Base-by-base conservation (phyloP, 805 yeast genomes). In the Priceomyces medius region DNA sequence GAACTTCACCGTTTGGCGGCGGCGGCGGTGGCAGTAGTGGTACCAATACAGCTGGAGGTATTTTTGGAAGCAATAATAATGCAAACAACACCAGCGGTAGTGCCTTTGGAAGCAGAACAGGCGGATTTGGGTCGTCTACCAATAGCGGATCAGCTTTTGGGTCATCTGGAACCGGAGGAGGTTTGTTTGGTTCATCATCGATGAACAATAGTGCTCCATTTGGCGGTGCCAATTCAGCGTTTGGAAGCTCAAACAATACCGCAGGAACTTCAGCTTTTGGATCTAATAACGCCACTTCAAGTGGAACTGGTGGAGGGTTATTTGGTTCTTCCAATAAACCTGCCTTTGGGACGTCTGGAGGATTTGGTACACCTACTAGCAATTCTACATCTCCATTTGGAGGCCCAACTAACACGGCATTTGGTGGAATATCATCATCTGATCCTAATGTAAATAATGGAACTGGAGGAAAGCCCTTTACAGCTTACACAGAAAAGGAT, bases 401-500 rank as follows among this genome's bases (percentile, higher is more conserved):
- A 23, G 61, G 58, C n/a, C 45, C 46, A 31, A 32, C 35, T 13
- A 37, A 51, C 8, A 38, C 35, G 17, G 20, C 46, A 4, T 44
- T 61, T 14, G 46, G 46, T 40, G 55, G 55, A 7, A 50, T 44
- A 7, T 55, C 55, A 3, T 50, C 55, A 4, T 42, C 46, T 23
- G 68, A 55, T 40, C 47, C 67, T 13, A 53, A 57, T 40, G 63
- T 58, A 21, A 69, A 76, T 64, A 75, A 80, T 48, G 96, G 96
- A 24, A 83, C 96, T 3, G 77, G 83, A 0, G 64, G 73, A 7
- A 80, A 75, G 51, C 91, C 96, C 1, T 90, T 81, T 58, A 71
- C 79, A 38, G 76, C 89, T 7, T 73, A 63, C 49, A 71, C 74
- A 26, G 97, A 91, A 59, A 85, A 84, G 54, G 97, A 90, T 55